These are phyloP conservation scores for Filobasidium uniguttulatum DNA, from an alignment of 1,284 basidiomycete genomes.

Conservation along the genomic window DNA sequence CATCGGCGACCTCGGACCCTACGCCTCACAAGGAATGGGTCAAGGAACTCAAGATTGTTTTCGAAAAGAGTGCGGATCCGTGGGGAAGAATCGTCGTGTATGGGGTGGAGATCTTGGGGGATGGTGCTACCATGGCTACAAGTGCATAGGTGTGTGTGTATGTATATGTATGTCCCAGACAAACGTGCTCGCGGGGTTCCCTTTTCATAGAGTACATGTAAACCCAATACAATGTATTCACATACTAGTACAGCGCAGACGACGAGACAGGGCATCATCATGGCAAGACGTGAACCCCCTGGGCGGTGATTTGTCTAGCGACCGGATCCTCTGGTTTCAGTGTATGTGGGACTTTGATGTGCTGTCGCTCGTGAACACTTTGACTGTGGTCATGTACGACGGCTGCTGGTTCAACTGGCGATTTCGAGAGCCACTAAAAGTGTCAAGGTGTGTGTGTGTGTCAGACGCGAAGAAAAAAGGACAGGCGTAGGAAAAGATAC, in stretches of 20 bases:
- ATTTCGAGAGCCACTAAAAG: background rate
- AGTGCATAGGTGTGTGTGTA: too few species aligned
- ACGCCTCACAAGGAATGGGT: conserved; percentile 16
- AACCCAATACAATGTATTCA: too few species aligned
- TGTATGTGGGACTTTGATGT: conserved; percentile 5
- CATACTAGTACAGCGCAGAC: too few species aligned
- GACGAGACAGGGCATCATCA: background rate
- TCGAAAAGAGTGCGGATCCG: conserved; percentile 34
- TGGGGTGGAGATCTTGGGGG: conserved; percentile 24
- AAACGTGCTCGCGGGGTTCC: too few species aligned
- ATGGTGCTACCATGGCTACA: too few species aligned
- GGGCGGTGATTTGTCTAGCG: conserved; percentile 12
- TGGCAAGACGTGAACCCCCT: conserved; percentile 1
- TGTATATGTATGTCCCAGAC: too few species aligned
- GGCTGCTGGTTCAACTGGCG: background rate
- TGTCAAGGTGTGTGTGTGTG: background rate
- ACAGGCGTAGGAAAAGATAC: background rate
- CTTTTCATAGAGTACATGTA: too few species aligned
- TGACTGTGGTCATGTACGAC: background rate
- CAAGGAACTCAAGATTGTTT: conserved; percentile 30
- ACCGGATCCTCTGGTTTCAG: conserved; percentile 14
- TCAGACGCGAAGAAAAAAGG: background rate
- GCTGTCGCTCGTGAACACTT: background rate
- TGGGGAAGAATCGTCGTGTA: conserved; percentile 36
- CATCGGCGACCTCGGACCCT: conserved; percentile 12